A percentile compares a stretch with the other conserved stretches of the same genome.
Conservation (phyloP, 2,329 filamentous ascomycete genomes). For the Ceratocystis alfenasii region DNA sequence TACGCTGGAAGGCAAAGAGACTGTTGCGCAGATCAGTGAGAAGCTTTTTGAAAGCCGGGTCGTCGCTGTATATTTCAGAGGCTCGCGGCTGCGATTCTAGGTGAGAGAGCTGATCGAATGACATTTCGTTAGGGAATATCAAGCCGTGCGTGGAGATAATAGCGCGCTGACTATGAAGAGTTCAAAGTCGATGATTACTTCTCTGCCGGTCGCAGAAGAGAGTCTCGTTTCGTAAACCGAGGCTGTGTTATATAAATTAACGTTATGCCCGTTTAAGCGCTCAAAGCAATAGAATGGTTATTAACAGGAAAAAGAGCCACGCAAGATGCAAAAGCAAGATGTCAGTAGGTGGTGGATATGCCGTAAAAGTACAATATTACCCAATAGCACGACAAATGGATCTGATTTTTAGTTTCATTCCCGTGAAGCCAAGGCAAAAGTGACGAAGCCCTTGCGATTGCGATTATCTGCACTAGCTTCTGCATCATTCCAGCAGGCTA, state of each 20-base stretch:
- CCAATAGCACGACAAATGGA: neutral
- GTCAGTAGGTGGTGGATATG: neutral
- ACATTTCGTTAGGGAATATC: constrained; percentile 46
- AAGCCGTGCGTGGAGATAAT: neutral
- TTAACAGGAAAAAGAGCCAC: neutral
- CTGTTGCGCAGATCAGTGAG: constrained; percentile 76
- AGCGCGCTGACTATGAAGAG: neutral
- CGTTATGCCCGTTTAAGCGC: neutral
- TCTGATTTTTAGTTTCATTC: neutral
- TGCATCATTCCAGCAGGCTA: neutral
- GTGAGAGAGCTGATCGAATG: constrained; percentile 75
- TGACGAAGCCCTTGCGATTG: neutral
- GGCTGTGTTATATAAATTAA: neutral
- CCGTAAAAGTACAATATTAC: neutral
- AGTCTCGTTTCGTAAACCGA: neutral
- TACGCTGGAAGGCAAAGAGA: constrained; percentile 77
- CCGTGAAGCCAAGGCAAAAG: neutral
- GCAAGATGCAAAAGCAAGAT: neutral
- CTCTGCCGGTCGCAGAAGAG: neutral
- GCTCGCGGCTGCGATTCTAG: constrained; percentile 65
- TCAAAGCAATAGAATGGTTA: neutral
- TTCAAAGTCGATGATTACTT: neutral
- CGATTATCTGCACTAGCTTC: neutral
- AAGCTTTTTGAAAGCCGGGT: constrained; percentile 79
- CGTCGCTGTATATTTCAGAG: constrained; percentile 63